These are phyloP conservation scores for Forsythia suspensa DNA, from an alignment of 257 asterid genomes.

Conservation along the genomic window DNA sequence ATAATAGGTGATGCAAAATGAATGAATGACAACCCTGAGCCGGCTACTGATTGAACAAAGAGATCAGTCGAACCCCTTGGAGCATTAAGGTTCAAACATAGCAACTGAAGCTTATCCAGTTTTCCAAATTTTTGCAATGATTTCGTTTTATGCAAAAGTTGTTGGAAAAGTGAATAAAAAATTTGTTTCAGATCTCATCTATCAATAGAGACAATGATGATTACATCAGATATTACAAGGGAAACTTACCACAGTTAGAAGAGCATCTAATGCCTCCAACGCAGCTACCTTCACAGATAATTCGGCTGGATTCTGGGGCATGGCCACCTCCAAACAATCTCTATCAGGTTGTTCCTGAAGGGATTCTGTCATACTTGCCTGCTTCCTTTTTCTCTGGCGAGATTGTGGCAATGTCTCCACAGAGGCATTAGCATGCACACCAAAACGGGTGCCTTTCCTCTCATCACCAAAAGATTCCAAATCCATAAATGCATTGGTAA, in stretches of 20 bases:
- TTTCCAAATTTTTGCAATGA: background rate
- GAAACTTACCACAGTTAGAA: slow-evolving; percentile 67
- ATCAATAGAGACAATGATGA: background rate
- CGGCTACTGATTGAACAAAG: background rate
- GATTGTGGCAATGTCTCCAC: slow-evolving; percentile 32
- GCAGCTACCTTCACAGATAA: slow-evolving; percentile 76
- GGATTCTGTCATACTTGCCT: slow-evolving; percentile 38
- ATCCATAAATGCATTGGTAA: slow-evolving; percentile 59
- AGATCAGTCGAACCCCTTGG: background rate
- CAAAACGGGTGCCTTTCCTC: slow-evolving; percentile 35
- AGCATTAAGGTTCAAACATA: background rate
- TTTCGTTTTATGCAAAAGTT: background rate
- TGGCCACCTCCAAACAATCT: slow-evolving; percentile 43
- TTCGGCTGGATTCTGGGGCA: slow-evolving; percentile 36
- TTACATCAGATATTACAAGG: background rate
- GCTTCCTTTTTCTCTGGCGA: slow-evolving; percentile 77
- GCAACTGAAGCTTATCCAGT: background rate
- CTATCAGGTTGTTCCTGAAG: slow-evolving; percentile 42
- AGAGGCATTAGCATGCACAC: slow-evolving; percentile 35
- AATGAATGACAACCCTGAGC: background rate
- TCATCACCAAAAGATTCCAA: slow-evolving; percentile 42
- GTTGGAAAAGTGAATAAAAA: background rate
- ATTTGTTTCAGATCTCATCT: background rate
- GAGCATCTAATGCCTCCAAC: slow-evolving; percentile 74
- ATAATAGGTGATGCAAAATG: background rate